Evolutionary conservation across 179 eudicot genomes (phyloP).

Genomic region (Patellifolia procumbens): DNA sequence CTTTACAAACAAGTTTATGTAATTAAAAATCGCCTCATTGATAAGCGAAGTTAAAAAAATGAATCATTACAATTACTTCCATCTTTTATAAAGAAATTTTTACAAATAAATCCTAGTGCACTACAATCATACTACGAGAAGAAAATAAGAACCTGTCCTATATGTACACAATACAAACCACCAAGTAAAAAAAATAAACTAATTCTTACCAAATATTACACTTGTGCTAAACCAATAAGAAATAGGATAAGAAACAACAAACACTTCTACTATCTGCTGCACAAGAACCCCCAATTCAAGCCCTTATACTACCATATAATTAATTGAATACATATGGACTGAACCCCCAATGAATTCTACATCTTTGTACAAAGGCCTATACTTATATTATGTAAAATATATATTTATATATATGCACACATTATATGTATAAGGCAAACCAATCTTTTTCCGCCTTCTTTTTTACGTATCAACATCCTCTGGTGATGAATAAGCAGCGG

Average conservation of each 20-base stretch:
- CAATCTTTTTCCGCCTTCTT: not conserved
- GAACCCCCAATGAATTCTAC: slow-evolving; percentile 54
- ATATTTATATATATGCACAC: slow-evolving; percentile 46
- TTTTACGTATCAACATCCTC: slow-evolving; percentile 39
- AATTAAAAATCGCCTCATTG: too few relatives aligned
- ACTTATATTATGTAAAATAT: slow-evolving; percentile 25
- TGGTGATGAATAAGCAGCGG: slow-evolving; percentile 56
- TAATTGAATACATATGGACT: slow-evolving; percentile 29
- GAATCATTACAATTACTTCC: not conserved
- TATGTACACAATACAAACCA: slow-evolving; percentile 28
- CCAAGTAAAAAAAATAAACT: slow-evolving; percentile 12
- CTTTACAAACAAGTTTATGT: too few relatives aligned
- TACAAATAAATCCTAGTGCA: not conserved
- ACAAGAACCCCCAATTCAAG: slow-evolving; percentile 15
- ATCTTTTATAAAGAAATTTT: not conserved
- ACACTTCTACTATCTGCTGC: slow-evolving; percentile 28
- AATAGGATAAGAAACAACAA: slow-evolving; percentile 17
- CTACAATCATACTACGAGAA: not conserved
- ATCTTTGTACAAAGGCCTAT: slow-evolving; percentile 58
- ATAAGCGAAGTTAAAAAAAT: too few relatives aligned
- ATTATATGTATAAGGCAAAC: slow-evolving; percentile 24
- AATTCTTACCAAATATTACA: slow-evolving; percentile 31
- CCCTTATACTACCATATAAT: slow-evolving; percentile 27
- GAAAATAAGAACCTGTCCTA: slow-evolving; percentile 12
- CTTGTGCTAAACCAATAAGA: slow-evolving; percentile 28